phyloP scores from a whole-genome alignment of 805 yeast species.

The Alloascoidea hylecoeti region DNA sequence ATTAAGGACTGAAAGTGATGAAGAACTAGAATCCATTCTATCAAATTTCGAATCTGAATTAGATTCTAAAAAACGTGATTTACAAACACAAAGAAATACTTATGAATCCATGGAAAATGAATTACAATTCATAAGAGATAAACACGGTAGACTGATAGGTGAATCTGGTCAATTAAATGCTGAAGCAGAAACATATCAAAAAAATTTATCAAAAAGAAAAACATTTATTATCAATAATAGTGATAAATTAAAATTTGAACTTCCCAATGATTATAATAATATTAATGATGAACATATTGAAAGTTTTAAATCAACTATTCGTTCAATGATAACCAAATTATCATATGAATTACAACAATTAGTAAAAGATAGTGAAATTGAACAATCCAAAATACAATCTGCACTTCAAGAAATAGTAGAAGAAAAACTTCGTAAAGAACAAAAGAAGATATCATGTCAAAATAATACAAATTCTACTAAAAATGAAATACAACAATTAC shows the following conservation, averaged over 20 bases:
- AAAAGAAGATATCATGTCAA: conserved; percentile 7
- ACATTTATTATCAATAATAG: not conserved
- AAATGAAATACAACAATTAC: conserved; percentile 22
- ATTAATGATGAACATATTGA: not conserved
- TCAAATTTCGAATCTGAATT: conserved; percentile 24
- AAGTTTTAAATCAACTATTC: not conserved
- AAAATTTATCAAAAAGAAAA: conserved; percentile 4
- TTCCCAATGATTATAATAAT: too few species aligned
- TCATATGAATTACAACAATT: conserved; percentile 6
- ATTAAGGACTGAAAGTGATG: conserved; percentile 27
- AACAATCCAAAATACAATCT: conserved; percentile 15
- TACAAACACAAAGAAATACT: not conserved
- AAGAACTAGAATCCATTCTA: conserved; percentile 23
- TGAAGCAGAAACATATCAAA: conserved; percentile 15
- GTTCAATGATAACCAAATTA: not conserved
- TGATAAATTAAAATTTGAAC: not conserved
- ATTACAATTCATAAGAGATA: not conserved
- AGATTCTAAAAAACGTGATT: conserved; percentile 14
- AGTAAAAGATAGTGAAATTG: conserved; percentile 12
- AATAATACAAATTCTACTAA: conserved; percentile 9
- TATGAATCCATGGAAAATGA: not conserved
- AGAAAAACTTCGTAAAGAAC: conserved; percentile 11
- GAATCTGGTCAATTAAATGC: conserved; percentile 42
- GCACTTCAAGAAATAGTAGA: conserved; percentile 12
- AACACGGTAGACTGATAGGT: not conserved